Base-by-base conservation (phyloP, 2,329 filamentous ascomycete species). In the Ceratocystis destructans region DNA sequence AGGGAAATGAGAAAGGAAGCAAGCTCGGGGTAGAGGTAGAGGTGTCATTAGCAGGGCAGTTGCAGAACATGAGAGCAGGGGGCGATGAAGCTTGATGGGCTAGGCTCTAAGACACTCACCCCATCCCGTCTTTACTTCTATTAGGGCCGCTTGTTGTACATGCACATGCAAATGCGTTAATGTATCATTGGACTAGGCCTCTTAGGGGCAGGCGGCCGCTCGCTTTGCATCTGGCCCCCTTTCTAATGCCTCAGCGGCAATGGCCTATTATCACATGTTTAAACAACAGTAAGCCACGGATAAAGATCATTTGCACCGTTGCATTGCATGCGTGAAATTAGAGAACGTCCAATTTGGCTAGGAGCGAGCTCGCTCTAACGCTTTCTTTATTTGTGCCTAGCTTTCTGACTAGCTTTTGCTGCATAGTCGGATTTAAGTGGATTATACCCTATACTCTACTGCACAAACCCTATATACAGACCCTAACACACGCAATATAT, bases 1-100 rank as follows among this genome's bases (percentile, higher is more conserved):
- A 59, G 12, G n/a, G 8, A 59, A 12, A 59, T 33, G 17, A 31
- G 55, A 25, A 59, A 59, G 55, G 55, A 59, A 59, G 15, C 22
- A 50, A 50, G 31, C 55, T 17, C 28, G 12, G 55, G 4, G 31
- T 17, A 12, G 8, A 28, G 37, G 28, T 20, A n/a, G 55, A 59
- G 17, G 55, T 33, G 31, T 59, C 12, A 59, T 37, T 59, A 2
- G n/a, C 55, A 37, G 55, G 55, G 28, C 55, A 33, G 55, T 37
- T 59, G 28, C 55, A 59, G 55, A 57, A 37, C 17, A 33, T n/a
- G 55, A 50, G 28, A 37, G 55, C 55, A 59, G 28, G 55, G 53
- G 12, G 10, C 37, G 37, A 8, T 41, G 37, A 41, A 41, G 37
- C 37, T 37, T 33, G 31, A 17, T 15, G 31, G 55, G 33, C 17